Evolutionary conservation across 495 filamentous ascomycete species (phyloP).

Genomic region (Astrothelium subdiscretum): DNA sequence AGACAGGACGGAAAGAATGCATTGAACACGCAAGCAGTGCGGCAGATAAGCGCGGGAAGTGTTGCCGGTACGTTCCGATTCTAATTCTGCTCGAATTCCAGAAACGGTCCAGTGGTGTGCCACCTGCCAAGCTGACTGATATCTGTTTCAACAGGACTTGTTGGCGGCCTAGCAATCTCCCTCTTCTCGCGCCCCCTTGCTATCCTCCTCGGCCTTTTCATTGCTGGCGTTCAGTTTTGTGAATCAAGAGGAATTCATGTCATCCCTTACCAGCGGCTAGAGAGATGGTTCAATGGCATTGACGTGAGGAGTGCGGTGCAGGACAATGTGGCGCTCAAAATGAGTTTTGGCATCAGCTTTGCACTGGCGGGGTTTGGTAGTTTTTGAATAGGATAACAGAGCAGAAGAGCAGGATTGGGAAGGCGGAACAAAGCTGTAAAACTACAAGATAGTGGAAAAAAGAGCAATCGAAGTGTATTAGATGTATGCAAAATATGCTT

Average conservation of each 20-base stretch:
- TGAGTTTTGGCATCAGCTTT: slow-evolving; percentile 67
- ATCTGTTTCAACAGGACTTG: slow-evolving; percentile 38
- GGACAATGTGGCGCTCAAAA: slow-evolving; percentile 62
- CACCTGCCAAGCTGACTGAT: no score
- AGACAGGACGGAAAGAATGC: slow-evolving; percentile 2
- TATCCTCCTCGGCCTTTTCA: slow-evolving; percentile 55
- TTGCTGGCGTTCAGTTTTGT: slow-evolving; percentile 54
- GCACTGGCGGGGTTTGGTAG: slow-evolving; percentile 63
- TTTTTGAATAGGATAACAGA: slow-evolving; percentile 28
- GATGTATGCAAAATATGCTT: no score
- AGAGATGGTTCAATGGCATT: slow-evolving; percentile 45
- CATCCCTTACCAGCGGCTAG: slow-evolving; percentile 47
- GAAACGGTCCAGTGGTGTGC: no score
- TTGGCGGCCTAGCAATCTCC: slow-evolving; percentile 57
- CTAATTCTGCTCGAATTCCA: neutral
- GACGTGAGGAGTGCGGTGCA: slow-evolving; percentile 49
- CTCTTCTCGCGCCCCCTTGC: slow-evolving; percentile 67
- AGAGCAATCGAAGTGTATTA: no score
- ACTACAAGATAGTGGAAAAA: no score
- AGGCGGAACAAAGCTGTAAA: neutral
- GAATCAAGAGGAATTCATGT: slow-evolving; percentile 65
- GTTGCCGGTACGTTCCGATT: slow-evolving; percentile 20
- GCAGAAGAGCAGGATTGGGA: neutral
- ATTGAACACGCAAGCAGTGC: slow-evolving; percentile 15
- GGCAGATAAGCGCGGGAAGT: slow-evolving; percentile 25